A percentile compares a stretch with the other conserved stretches of the same genome.
Evolutionary conservation across 78 protist species (phyloP).

Genomic region (Emiliania huxleyi): DNA sequence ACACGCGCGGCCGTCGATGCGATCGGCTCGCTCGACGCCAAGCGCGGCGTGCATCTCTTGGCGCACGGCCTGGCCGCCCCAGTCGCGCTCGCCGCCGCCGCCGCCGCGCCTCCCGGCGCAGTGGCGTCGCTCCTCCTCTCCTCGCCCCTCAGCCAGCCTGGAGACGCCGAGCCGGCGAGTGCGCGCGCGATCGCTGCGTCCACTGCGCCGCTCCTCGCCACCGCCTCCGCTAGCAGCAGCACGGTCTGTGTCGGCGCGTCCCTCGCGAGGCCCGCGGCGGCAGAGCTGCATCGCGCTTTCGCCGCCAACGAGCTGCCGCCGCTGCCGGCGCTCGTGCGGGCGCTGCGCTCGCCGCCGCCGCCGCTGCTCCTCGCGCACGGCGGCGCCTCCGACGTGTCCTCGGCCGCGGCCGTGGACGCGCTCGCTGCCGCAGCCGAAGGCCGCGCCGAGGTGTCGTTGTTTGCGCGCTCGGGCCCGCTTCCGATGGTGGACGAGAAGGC

Average conservation of each 20-base stretch:
- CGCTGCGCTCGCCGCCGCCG: neutral
- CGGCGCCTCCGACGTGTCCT: neutral
- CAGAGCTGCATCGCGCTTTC: neutral
- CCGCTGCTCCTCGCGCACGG: neutral
- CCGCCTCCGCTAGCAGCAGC: neutral
- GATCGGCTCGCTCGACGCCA: neutral
- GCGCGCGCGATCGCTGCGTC: neutral
- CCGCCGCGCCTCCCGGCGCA: neutral
- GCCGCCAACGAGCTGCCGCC: neutral
- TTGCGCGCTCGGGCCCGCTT: neutral
- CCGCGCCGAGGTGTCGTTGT: neutral
- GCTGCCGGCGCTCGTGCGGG: neutral
- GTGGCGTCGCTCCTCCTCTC: neutral
- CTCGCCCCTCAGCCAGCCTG: neutral
- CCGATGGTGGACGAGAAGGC: neutral
- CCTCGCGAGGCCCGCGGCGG: neutral
- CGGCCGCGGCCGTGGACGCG: neutral
- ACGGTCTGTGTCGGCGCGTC: neutral
- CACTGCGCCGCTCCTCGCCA: neutral
- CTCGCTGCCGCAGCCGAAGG: neutral
- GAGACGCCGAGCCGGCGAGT: neutral
- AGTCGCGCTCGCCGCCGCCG: neutral
- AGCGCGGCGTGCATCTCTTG: neutral
- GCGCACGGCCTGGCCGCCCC: neutral
- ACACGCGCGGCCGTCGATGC: neutral